These are phyloP conservation scores for Biancaea sappan DNA, from an alignment of 306 rosid species.

Conservation along the genomic window DNA sequence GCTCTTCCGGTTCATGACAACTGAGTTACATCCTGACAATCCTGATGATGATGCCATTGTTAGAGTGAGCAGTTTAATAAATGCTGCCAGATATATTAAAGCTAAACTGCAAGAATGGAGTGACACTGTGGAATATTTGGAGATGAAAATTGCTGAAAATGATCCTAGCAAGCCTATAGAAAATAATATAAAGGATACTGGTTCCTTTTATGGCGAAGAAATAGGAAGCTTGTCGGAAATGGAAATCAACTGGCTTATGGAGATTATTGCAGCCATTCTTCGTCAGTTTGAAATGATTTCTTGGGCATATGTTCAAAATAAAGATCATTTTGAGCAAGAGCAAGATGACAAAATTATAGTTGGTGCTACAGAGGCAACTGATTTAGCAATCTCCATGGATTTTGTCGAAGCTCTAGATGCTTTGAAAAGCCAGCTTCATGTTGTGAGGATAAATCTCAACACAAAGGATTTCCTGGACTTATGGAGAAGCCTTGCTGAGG, in stretches of 20 bases:
- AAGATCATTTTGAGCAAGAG: slow-evolving; percentile 40
- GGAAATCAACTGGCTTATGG: slow-evolving; percentile 73
- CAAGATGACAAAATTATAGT: slow-evolving; percentile 34
- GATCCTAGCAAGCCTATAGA: slow-evolving; percentile 41
- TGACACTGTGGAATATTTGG: slow-evolving; percentile 64
- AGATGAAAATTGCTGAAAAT: slow-evolving; percentile 68
- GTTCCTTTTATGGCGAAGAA: slow-evolving; percentile 65
- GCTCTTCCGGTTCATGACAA: slow-evolving; percentile 55
- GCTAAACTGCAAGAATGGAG: slow-evolving; percentile 67
- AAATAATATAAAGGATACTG: slow-evolving; percentile 27
- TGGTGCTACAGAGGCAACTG: slow-evolving; percentile 32
- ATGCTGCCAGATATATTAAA: slow-evolving; percentile 65
- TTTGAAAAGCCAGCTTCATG: slow-evolving; percentile 49
- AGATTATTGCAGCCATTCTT: slow-evolving; percentile 61
- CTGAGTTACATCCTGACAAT: slow-evolving; percentile 43
- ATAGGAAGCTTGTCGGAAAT: slow-evolving; percentile 64
- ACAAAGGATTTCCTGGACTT: slow-evolving; percentile 64
- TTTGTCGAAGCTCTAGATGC: slow-evolving; percentile 58
- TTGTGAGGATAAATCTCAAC: slow-evolving; percentile 54
- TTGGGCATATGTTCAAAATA: slow-evolving; percentile 56
- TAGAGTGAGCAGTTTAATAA: slow-evolving; percentile 55
- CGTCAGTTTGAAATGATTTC: slow-evolving; percentile 65
- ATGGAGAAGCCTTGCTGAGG: slow-evolving; percentile 79
- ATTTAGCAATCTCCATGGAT: slow-evolving; percentile 49
- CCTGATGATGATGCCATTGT: slow-evolving; percentile 43